Base-by-base conservation (phyloP, 306 rosid species). In the Castanea mollissima region DNA sequence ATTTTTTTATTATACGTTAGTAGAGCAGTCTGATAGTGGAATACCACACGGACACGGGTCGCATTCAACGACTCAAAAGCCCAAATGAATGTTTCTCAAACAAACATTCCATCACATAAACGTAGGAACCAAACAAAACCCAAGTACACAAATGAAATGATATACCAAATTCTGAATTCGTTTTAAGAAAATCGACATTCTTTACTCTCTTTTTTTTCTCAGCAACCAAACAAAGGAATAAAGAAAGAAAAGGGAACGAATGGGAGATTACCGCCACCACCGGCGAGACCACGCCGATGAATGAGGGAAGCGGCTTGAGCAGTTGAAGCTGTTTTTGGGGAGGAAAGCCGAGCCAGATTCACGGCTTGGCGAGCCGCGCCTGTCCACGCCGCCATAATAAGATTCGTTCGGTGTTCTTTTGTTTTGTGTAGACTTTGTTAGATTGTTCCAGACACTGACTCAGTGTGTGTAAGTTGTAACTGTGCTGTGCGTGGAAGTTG, bases 221-320 rank as follows among this genome's bases (percentile, higher is more conserved):
- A 49, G 23, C 71, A 31, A 71, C 54, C 70, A 59, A 60, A 74
- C 29, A 2, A 2, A 57, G n/a, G 27, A n/a, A 1, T 34, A n/a
- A 35, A 76, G n/a, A 18, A 21, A 20, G 16, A 72, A 69, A 65
- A 21, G 23, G 25, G 41, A 44, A 56, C 13, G 41, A 44, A 56
- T 41, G 64, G 5, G 6, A 35, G 34, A 69, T 65, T 81, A 83
- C 92, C 90, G 15, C 83, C 87, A 14, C 78, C 83, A 12, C 78
- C 83, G 74, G 91, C 88, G 54, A 88, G 63, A 54, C 88, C 80
- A 14, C 90, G 91, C 60, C 90, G 84, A 54, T 82, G 92, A 76
- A 88, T 19, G 18, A 90, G 74, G 20, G 85, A 79, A 67, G 84
- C 31, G 3, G 83, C 75, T 20, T 44, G 75, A 69, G 82, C 35